Evolutionary conservation across 2,329 filamentous ascomycete genomes (phyloP).

Genomic region (Aureobasidium sp.): DNA sequence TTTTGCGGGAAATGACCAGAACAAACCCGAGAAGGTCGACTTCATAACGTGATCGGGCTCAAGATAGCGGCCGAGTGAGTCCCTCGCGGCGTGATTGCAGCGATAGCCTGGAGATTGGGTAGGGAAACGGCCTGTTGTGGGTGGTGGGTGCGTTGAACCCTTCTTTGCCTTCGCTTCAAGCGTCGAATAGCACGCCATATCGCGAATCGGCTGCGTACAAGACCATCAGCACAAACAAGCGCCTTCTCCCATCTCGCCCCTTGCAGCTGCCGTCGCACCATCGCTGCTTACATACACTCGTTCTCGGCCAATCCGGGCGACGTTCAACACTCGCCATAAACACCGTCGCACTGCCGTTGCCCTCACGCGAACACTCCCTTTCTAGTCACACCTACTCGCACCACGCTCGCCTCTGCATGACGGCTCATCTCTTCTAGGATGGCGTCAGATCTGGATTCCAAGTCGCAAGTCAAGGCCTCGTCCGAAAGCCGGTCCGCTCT

Average conservation of each 20-base stretch:
- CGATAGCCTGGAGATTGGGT: background rate
- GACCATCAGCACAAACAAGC: background rate
- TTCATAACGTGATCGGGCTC: background rate
- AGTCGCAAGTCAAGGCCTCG: background rate
- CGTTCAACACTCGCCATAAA: background rate
- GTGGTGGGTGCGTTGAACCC: background rate
- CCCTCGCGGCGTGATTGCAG: background rate
- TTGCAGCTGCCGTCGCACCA: slow-evolving; percentile 5
- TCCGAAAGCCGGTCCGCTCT: background rate
- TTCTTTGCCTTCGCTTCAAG: background rate
- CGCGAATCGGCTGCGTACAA: background rate
- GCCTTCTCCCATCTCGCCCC: background rate
- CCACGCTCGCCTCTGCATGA: background rate
- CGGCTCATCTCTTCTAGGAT: background rate
- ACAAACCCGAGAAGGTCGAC: too few species aligned
- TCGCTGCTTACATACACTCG: slow-evolving; percentile 3
- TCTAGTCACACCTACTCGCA: background rate
- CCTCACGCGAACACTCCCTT: background rate
- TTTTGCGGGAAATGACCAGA: too few species aligned
- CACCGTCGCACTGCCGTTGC: background rate
- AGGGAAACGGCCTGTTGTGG: background rate
- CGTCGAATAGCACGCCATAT: slow-evolving; percentile 2
- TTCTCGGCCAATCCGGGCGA: background rate
- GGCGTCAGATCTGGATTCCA: background rate
- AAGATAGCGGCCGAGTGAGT: background rate